Conservation (phyloP, 2,329 filamentous ascomycete species). For the Phyllosticta citrichinensis region DNA sequence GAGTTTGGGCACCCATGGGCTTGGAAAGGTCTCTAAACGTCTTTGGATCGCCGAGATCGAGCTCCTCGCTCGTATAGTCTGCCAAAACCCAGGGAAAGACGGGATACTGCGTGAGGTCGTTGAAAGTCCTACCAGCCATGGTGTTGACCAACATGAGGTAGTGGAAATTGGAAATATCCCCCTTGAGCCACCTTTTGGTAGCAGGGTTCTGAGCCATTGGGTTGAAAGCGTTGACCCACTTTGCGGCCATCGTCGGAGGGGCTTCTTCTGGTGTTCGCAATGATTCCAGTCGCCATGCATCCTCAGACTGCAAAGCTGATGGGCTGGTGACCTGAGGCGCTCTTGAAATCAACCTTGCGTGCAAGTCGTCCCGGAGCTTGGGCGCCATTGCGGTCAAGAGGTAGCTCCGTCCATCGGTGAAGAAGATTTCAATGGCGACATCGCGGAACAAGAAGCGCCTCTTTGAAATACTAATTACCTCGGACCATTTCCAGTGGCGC, state of each 20-base stretch:
- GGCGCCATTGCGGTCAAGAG: conserved; percentile 75
- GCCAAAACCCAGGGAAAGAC: conserved; percentile 97
- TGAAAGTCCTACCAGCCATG: conserved; percentile 93
- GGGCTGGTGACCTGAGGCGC: conserved; percentile 69
- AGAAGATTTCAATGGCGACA: conserved; percentile 94
- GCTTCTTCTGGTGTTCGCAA: conserved; percentile 58
- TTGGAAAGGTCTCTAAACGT: conserved; percentile 88
- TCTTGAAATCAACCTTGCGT: conserved; percentile 62
- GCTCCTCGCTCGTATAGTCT: conserved; percentile 87
- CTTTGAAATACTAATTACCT: conserved; percentile 92
- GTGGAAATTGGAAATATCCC: conserved; percentile 96
- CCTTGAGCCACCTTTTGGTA: conserved; percentile 81
- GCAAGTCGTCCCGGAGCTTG: conserved; percentile 66
- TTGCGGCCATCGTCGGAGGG: conserved; percentile 65
- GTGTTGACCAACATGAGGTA: conserved; percentile 99
- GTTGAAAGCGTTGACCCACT: conserved; percentile 88
- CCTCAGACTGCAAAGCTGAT: conserved; percentile 67
- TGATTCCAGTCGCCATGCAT: conserved; percentile 84
- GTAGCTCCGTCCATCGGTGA: conserved; percentile 92
- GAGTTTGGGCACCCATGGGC: conserved; percentile 88
- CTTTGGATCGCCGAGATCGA: conserved; percentile 74
- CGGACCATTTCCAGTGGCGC: conserved; percentile 85
- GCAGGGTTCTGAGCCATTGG: conserved; percentile 71
- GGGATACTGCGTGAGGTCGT: conserved; percentile 94
- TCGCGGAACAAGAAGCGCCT: conserved; percentile 90